Conservation (phyloP, 176 grass and related monocot species). For the Oryza meridionalis region DNA sequence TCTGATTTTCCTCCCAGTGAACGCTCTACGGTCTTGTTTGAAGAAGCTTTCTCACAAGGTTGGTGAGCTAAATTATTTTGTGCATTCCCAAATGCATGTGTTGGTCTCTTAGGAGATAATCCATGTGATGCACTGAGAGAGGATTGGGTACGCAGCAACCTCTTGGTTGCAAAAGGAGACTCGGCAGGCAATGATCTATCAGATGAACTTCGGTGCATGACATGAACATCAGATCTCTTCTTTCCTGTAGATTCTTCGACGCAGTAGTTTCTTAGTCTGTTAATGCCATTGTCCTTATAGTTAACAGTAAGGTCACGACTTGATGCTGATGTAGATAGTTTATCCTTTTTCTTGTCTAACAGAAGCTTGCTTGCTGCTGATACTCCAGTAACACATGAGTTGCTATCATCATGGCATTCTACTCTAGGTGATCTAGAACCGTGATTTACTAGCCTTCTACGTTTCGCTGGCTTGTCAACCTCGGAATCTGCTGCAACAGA, state of each 20-base stretch:
- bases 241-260: slow-evolving; percentile 43
- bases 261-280: slow-evolving; percentile 34
- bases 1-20: slow-evolving; percentile 27
- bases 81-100: slow-evolving; percentile 22
- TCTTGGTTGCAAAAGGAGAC: slow-evolving; percentile 43
- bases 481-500: slow-evolving; percentile 56
- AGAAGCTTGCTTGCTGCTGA: slow-evolving; percentile 49
- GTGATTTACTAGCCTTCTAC: slow-evolving; percentile 49
- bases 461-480: slow-evolving; percentile 70
- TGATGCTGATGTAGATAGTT: slow-evolving; percentile 53
- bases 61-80: slow-evolving; percentile 42
- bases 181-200: slow-evolving; percentile 26
- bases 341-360: slow-evolving; percentile 53
- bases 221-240: slow-evolving; percentile 43
- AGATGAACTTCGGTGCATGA: slow-evolving; percentile 25
- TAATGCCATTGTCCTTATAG: slow-evolving; percentile 28
- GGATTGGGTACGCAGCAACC: slow-evolving; percentile 41
- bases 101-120: slow-evolving; percentile 42
- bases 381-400: slow-evolving; percentile 62
- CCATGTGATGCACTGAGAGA: slow-evolving; percentile 41
- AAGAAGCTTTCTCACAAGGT: slow-evolving; percentile 38
- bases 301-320: slow-evolving; percentile 50
- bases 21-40: slow-evolving; percentile 30
- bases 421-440: slow-evolving; percentile 20
- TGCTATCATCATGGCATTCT: slow-evolving; percentile 55